These are phyloP conservation scores for Oehlia diaphana DNA, from an alignment of 192 early-diverging fungal genomes.

Conservation along the genomic window DNA sequence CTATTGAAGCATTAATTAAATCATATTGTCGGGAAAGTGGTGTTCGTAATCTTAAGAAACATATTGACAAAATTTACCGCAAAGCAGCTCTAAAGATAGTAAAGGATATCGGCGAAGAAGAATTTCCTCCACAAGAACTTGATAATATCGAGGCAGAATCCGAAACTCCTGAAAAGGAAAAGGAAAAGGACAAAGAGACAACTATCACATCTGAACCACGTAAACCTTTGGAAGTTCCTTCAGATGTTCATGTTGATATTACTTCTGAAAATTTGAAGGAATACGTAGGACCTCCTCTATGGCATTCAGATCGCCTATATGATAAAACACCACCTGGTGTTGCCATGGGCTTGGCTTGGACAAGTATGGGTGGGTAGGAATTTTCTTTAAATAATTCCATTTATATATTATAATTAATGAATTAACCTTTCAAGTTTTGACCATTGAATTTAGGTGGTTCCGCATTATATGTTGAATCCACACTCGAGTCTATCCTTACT, in stretches of 20 bases:
- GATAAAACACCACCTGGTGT: conserved; percentile 90
- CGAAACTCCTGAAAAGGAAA: conserved; percentile 7
- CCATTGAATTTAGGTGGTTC: conserved; percentile 66
- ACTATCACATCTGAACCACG: conserved; percentile 39
- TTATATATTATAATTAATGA: background rate
- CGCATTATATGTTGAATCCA: conserved; percentile 93
- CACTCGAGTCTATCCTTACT: conserved; percentile 74
- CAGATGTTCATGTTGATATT: conserved; percentile 64
- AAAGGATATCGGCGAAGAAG: conserved; percentile 47
- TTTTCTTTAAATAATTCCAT: background rate
- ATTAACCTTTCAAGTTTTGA: conserved; percentile 11
- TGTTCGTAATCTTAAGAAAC: conserved; percentile 97
- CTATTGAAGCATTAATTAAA: conserved; percentile 83
- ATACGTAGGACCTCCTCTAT: conserved; percentile 90
- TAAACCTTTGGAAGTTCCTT: conserved; percentile 49
- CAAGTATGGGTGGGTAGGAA: conserved; percentile 75
- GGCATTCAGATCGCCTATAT: conserved; percentile 88
- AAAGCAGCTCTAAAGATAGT: conserved; percentile 94
- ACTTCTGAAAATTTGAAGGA: conserved; percentile 76
- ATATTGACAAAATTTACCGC: conserved; percentile 97
- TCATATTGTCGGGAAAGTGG: conserved; percentile 97
- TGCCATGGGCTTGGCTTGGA: conserved; percentile 99
- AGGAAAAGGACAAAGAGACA: conserved; percentile 19
- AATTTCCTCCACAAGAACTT: conserved; percentile 20
- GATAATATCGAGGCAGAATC: background rate